Base-by-base conservation (phyloP, 1,139 yeast genomes). In the Yamadazyma oceani region DNA sequence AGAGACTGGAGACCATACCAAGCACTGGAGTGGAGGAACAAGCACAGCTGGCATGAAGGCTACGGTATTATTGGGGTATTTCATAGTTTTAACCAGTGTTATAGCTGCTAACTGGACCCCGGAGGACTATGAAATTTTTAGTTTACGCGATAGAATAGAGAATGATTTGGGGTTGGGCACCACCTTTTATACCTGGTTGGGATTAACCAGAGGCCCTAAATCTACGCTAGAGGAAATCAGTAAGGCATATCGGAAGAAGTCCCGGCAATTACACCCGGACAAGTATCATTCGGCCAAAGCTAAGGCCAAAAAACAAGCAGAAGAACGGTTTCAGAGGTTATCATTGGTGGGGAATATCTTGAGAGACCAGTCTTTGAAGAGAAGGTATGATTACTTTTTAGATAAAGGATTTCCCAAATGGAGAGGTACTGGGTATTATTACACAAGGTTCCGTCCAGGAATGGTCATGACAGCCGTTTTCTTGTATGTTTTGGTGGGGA, bases 341-440 rank as follows among this genome's bases (percentile, higher is more conserved):
- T 85, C 92, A 17, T 62, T 80, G 22, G 88, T 87, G 14, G 84
- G 88, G 33, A 78, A 84, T 52, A 82, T 89, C 39, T 72, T 90
- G 42, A 69, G 89, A 44, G 75, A 70, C 41, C 75, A 77, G 35
- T 70, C 78, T 8, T 73, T 76, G 41, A 78, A 84, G 43, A 83
- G 82, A 46, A 72, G 92, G 13, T 92, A 92, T 58, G 97, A 92
- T 58, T 90, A 82, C 60, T 92, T 87, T 62, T 67, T 85, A 40
- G 69, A 75, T 27, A 78, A 82, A 49, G 99, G 98, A 3, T 92
- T 92, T 62, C 99, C 98, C 4, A 73, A 73, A 42, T 87, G 86
- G 78, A 80, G 75, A 41, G 78, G 75, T 0, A 64, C 75, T 2
- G 76, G 71, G 0, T 79, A 75, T 55, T 67, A 64, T 38, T 77